Base-by-base conservation (phyloP, 768 basidiomycete species). In the Russula foetens region DNA sequence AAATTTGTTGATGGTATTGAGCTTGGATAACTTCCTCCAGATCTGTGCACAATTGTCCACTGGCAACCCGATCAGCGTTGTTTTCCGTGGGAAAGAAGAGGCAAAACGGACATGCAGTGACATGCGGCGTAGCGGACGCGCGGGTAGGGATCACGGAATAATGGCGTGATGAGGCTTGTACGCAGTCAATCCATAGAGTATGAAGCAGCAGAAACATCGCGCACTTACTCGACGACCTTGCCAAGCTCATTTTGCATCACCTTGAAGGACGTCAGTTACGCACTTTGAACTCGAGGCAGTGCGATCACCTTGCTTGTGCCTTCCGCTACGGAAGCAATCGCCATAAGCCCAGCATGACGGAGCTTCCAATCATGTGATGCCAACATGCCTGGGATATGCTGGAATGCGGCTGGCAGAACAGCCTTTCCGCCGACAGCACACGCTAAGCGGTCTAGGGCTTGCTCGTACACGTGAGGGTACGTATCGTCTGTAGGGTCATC, bases 1-100 rank as follows among this genome's bases (percentile, higher is more conserved):
- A 86, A 0, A 92, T 75, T 58, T 85, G 82, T 45, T 79, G 77
- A 59, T 90, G 83, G 66, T 84, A 87, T 54, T 77, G 75, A 56
- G 80, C 81, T 69, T 90, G 89, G n/a, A 92, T 85, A 17, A 88
- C 74, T 70, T 89, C 88, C 75, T 91, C 90, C 46, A 93, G 77
- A 73, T 95, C 92, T 4, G 90, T 92, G 69, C 92, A 93, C 4
- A 96, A 75, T 69, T 94, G 92, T 0, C 92, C 92, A 49, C 92
- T 90, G 64, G 31, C 63, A 24, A 60, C 39, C 61, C 49, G 51
- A 29, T 24, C 50, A 53, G 56, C 12, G 5, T n/a, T n/a, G 43
- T 57, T 17, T 46, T 33, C 35, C 23, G 31, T n/a, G 28, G 51
- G 14, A 41, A 7, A 23, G 38, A 59, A 56, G 7, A 54, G 26